phyloP scores from a whole-genome alignment of 495 filamentous ascomycete species.

The Penicillium herquei region DNA sequence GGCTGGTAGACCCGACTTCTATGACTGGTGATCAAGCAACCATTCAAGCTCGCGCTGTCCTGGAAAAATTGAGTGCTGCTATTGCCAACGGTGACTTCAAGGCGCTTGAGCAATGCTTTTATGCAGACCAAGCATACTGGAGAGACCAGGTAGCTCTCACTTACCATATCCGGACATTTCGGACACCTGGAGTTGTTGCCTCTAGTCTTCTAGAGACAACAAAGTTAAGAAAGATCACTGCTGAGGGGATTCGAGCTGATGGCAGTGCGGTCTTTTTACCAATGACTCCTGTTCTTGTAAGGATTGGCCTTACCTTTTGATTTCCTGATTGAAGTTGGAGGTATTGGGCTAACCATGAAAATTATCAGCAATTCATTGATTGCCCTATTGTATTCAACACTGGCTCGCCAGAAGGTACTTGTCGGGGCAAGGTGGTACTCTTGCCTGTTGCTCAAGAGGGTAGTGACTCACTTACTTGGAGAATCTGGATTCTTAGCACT shows the following conservation, averaged over 20 bases:
- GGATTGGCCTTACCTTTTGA: neutral
- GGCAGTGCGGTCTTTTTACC: slow-evolving; percentile 14
- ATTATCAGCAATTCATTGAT: slow-evolving; percentile 24
- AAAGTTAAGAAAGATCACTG: slow-evolving; percentile 7
- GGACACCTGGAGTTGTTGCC: slow-evolving; percentile 5
- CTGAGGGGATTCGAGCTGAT: slow-evolving; percentile 18
- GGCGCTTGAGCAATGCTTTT: slow-evolving; percentile 14
- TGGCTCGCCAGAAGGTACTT: slow-evolving; percentile 13
- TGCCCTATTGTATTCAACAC: slow-evolving; percentile 20
- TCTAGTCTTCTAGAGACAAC: slow-evolving; percentile 15
- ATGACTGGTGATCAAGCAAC: slow-evolving; percentile 19
- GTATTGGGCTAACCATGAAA: neutral
- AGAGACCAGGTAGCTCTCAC: slow-evolving; percentile 23
- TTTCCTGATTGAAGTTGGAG: too few relatives aligned
- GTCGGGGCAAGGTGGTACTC: slow-evolving; percentile 18
- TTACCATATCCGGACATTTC: slow-evolving; percentile 24
- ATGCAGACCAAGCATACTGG: slow-evolving; percentile 20
- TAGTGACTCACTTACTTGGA: slow-evolving; percentile 12
- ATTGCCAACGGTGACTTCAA: slow-evolving; percentile 8
- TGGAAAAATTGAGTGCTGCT: slow-evolving; percentile 13
- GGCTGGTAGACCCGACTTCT: slow-evolving; percentile 9
- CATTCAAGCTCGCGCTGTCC: slow-evolving; percentile 1
- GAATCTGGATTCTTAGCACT: slow-evolving; percentile 25
- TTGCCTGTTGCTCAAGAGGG: slow-evolving; percentile 12
- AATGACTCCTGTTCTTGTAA: slow-evolving; percentile 16